phyloP scores from a whole-genome alignment of 306 rosid species.

The Lathyrus tuberosus region DNA sequence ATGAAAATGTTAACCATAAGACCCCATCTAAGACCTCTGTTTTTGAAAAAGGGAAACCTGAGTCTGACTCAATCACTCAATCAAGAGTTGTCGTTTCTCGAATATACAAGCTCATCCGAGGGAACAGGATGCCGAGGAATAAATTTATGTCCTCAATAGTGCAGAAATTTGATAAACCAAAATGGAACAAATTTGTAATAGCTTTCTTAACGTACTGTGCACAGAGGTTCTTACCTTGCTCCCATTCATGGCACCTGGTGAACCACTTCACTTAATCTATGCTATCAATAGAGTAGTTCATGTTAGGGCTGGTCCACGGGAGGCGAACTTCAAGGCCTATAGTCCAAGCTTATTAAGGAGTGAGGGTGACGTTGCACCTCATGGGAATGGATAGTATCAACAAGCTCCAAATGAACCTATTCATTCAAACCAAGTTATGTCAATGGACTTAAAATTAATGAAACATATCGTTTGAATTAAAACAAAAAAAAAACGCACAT shows the following conservation, averaged over 20 bases:
- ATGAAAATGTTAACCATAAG: conserved; percentile 56
- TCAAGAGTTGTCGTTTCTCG: conserved; percentile 96
- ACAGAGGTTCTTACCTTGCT: no score
- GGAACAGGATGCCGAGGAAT: conserved; percentile 84
- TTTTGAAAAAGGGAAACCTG: conserved; percentile 69
- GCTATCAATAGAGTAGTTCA: conserved; percentile 90
- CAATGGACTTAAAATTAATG: conserved; percentile 47
- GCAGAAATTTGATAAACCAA: no score
- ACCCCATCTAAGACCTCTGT: conserved; percentile 53
- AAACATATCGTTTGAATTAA: conserved; percentile 34
- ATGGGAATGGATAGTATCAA: conserved; percentile 63
- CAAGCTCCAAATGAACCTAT: conserved; percentile 40
- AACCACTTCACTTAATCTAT: no score
- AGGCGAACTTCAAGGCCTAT: conserved; percentile 85
- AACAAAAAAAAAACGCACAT: conserved; percentile 11
- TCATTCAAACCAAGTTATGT: conserved; percentile 41
- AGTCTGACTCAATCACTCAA: conserved; percentile 68
- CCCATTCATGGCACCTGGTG: no score
- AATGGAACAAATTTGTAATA: no score
- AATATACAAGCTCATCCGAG: conserved; percentile 97
- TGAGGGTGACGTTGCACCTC: conserved; percentile 44
- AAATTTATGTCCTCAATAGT: conserved; percentile 93
- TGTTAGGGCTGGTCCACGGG: conserved; percentile 83
- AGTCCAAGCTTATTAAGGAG: conserved; percentile 62
- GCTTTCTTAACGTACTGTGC: no score